Percentiles rank a stretch among this genome's conserved stretches.
Evolutionary conservation across 495 filamentous ascomycete genomes (phyloP).

Genomic region (Tetracladium setigerum): DNA sequence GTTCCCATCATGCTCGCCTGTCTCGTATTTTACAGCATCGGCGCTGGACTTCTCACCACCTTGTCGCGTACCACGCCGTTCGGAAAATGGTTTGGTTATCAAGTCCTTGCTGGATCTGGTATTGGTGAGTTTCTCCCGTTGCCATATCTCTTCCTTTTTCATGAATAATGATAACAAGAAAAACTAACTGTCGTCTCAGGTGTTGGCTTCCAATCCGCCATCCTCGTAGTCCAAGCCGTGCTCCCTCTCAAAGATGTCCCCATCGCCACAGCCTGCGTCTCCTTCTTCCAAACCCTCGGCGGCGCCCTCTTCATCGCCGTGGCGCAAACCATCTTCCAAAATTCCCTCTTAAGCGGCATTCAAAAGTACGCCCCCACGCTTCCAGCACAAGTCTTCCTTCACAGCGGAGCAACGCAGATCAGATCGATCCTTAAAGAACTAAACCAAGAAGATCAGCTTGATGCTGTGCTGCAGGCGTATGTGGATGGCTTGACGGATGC

Average conservation of each 20-base stretch:
- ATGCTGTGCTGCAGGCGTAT: conserved; percentile 34
- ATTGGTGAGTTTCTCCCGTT: not conserved
- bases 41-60: conserved; percentile 63
- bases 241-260: conserved; percentile 16
- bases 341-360: conserved; percentile 17
- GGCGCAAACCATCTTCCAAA: conserved; percentile 55
- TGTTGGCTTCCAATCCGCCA: conserved; percentile 15
- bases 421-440: conserved; percentile 25
- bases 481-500: conserved; percentile 34
- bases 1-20: conserved; percentile 65
- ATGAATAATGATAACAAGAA: too few species aligned
- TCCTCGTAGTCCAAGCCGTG: conserved; percentile 17
- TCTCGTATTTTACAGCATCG: conserved; percentile 53
- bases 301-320: conserved; percentile 57
- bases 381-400: conserved; percentile 25
- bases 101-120: conserved; percentile 15
- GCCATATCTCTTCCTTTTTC: not conserved
- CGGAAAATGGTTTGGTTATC: conserved; percentile 67
- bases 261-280: conserved; percentile 13
- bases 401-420: conserved; percentile 36
- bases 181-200: too few species aligned
- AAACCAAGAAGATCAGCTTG: conserved; percentile 19
- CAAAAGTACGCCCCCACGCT: conserved; percentile 12
- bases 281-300: conserved; percentile 40
- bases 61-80: conserved; percentile 45